Base-by-base conservation (phyloP, 257 asterid species). In the Cynanchum wilfordii region DNA sequence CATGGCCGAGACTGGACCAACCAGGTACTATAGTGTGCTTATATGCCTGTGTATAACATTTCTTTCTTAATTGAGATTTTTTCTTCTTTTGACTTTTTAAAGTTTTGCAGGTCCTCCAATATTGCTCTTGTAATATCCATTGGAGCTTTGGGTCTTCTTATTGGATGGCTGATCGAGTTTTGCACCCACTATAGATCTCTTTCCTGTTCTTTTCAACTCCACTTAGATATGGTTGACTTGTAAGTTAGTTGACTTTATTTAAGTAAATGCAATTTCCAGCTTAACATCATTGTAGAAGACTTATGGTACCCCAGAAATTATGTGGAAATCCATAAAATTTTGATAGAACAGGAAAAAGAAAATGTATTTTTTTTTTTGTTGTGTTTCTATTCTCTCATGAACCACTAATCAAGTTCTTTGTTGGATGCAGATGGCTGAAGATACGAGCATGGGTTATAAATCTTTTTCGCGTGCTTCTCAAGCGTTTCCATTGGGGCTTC, bases 1-100 rank as follows among this genome's bases (percentile, higher is more conserved):
- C 71, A 77, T 95, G 96, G 99, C 99, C 20, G 94, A 87, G 87
- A 95, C 77, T 6, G 96, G 95, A 50, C 96, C 99, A 44, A 95
- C 99, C 58, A 89, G 92, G 99, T 95, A 86, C 17, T 50, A 16
- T 50, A 4, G 13, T 29, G 40, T n/a, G 40, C 57, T 54, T 7
- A 12, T 13, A 20, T 62, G 52, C 22, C 10, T 75, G 8, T 71
- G 71, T 13, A 47, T 55, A 30, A 24, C n/a, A 9, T 10, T 38
- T 2, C 27, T 51, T 16, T 47, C 64, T 68, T 13, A 38, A 52
- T 44, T 44, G 49, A 66, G 40, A 38, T 33, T 68, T 38, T 38
- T 38, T 38, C 8, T 7, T 7, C 47, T 42, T 42, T 77, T 77
- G 47, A 86, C 74, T 19, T 6, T 44, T 44, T n/a, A 20, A 12